Evolutionary conservation across 2,329 filamentous ascomycete species (phyloP).

Genomic region (Plectosphaerella sp.): DNA sequence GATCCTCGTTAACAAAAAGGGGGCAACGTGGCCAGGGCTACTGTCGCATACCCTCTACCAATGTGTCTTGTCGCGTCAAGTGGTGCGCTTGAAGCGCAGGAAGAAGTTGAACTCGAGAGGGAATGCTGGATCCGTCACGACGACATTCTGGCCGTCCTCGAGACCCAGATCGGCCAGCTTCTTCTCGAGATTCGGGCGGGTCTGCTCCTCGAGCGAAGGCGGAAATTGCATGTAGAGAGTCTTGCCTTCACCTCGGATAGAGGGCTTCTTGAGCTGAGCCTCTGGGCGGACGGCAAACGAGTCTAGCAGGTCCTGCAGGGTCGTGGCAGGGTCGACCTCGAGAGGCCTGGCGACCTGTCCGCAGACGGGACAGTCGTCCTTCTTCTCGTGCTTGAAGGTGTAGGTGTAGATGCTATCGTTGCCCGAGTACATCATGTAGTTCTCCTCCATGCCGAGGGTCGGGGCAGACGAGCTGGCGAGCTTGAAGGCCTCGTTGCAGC

Average conservation of each 20-base stretch:
- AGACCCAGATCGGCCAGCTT: constrained; percentile 71
- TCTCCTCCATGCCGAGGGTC: constrained; percentile 70
- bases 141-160: constrained; percentile 78
- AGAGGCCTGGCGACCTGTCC: constrained; percentile 77
- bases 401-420: constrained; percentile 96
- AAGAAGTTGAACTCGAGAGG: constrained; percentile 62
- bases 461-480: constrained; percentile 81
- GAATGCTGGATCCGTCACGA: constrained; percentile 90
- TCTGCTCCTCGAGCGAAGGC: constrained; percentile 76
- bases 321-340: constrained; percentile 63
- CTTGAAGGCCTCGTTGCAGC: constrained; percentile 96
- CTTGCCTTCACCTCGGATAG: constrained; percentile 71
- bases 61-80: too few species aligned
- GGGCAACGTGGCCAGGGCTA: too few species aligned
- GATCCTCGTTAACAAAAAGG: too few species aligned
- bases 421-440: constrained; percentile 99
- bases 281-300: constrained; percentile 79
- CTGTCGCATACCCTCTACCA: too few species aligned
- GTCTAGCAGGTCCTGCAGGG: constrained; percentile 80
- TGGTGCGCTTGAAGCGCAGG: constrained; percentile 37
- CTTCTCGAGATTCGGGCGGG: constrained; percentile 74
- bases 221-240: constrained; percentile 89
- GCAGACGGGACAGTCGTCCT: constrained; percentile 92
- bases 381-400: constrained; percentile 92
- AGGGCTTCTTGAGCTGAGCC: constrained; percentile 90